Base-by-base conservation (phyloP, 148 eudicot genomes). In the Fagopyrum esculentum region DNA sequence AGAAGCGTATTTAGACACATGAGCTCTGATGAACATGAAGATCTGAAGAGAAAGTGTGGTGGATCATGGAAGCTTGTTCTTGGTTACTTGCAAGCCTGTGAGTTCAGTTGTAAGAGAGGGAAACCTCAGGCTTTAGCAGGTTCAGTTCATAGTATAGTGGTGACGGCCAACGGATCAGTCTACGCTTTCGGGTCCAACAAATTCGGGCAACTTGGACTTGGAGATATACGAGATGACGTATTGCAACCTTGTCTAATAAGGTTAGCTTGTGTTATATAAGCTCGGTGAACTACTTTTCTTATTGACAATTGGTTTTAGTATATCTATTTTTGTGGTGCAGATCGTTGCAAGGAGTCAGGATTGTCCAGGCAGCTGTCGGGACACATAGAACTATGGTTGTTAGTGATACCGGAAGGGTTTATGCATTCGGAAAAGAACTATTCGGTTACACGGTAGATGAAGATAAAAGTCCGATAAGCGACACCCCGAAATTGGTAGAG, bases 41-140 rank as follows among this genome's bases (percentile, higher is more conserved):
- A 70, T 19, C 75, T 95, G 75, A 95, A 89, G 85, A 80, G 66
- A 78, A 85, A 72, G 73, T 90, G 98, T 77, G 98, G 98, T 72
- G 97, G 96, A 13, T 90, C 98, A 10, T 95, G 98, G 98, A 95
- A 95, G 70, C 80, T 95, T 55, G 97, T 95, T 51, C 81, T 95
- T 55, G 86, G 93, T 83, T 95, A 85, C 83, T 83, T 95, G 76
- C 76, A 90, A 74, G 96, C 93, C 19, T 97, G 98, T 45, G 98
- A 95, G 85, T 87, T 83, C 0, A 89, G 92, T 69, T 80, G 81
- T 50, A 85, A 97, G 81, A 81, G 97, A 81, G 97, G 90, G 69
- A 92, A 92, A 73, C 86, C 93, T 0, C 97, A 92, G 78, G 98
- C 98, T 49, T 79, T 95, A 74, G 98, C 98, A 1, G 98, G 98